Base-by-base conservation (phyloP, 208 protist species). In the Crithidia bombi region DNA sequence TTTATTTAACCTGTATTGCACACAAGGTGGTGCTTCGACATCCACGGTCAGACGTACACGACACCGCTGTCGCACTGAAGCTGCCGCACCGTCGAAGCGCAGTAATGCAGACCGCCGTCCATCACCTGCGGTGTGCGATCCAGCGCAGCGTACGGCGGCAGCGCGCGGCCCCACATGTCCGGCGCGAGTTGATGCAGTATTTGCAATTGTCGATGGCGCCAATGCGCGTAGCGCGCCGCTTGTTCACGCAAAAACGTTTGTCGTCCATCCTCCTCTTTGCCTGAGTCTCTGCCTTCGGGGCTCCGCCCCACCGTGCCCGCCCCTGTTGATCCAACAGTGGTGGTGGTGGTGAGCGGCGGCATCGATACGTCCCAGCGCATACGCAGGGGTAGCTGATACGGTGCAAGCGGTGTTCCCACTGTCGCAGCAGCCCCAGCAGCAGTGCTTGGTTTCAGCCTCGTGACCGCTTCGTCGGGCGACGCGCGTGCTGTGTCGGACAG, bases 121-220 rank as follows among this genome's bases (percentile, higher is more conserved):
- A 83, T 75, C 41, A 75, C 66, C 25, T 43, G 58, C 23, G 73
- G 67, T 21, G 54, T 36, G 21, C n/a, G 1, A 41, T 83, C 73
- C 35, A 70, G 7, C 3, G 57, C 74, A 19, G 78, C 78, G 63
- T 75, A 81, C n/a, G 33, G 52, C 26, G 74, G 79, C 74, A 75
- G 39, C 4, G 63, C 54, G 30, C 74, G 69, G 25, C 51, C 55
- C 64, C 64, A 84, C 69, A 84, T 51, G 50, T 84, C 79, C 7
- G 79, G 79, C 6, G 64, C 54, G 25, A 80, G 41, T 54, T 44
- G n/a, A 28, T 81, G 73, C 47, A 84, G 62, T 12, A 65, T 55
- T 5, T 38, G 32, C 15, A 33, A 38, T 46, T 79, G 73, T 21
- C 59, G 69, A 15, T 43, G n/a, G 39, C 73, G 77, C 59, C 69